These are phyloP conservation scores for Vanderwaltozyma tropicalis DNA, from an alignment of 805 yeast species.

Conservation along the genomic window DNA sequence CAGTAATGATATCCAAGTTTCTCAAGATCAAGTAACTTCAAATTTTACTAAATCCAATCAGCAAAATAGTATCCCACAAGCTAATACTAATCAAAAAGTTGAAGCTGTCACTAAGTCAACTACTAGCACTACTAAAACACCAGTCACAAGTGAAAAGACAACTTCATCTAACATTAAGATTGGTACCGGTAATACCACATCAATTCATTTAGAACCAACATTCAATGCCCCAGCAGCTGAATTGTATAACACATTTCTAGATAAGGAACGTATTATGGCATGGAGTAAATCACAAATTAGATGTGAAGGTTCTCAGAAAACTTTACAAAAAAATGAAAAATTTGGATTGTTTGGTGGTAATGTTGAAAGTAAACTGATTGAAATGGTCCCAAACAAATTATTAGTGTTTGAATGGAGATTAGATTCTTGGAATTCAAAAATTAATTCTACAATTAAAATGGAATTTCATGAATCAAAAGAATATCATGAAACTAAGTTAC, in stretches of 20 bases:
- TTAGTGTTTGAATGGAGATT: slow-evolving; percentile 81
- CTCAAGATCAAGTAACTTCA: slow-evolving; percentile 53
- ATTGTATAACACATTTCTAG: slow-evolving; percentile 64
- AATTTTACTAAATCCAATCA: slow-evolving; percentile 44
- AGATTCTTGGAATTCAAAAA: slow-evolving; percentile 79
- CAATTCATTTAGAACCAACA: slow-evolving; percentile 62
- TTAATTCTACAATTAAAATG: slow-evolving; percentile 59
- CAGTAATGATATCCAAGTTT: slow-evolving; percentile 81
- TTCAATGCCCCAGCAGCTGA: slow-evolving; percentile 87
- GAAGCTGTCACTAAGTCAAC: slow-evolving; percentile 2
- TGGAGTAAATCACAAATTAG: slow-evolving; percentile 75
- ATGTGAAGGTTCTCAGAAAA: slow-evolving; percentile 37
- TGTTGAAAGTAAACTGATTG: slow-evolving; percentile 57
- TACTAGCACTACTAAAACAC: slow-evolving; percentile 5
- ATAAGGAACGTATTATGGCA: slow-evolving; percentile 69
- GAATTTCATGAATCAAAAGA: slow-evolving; percentile 56
- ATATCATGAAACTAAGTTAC: slow-evolving; percentile 71
- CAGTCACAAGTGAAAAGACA: slow-evolving; percentile 5
- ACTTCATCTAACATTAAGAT: slow-evolving; percentile 1
- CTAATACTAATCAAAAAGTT: background rate
- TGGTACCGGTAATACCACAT: slow-evolving; percentile 51
- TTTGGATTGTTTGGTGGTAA: slow-evolving; percentile 82
- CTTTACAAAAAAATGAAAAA: slow-evolving; percentile 41
- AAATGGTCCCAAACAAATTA: slow-evolving; percentile 40
- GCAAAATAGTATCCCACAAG: slow-evolving; percentile 19